A percentile compares a stretch with the other conserved stretches of the same genome.
Conservation (phyloP, 2,329 filamentous ascomycete genomes). For the Raffaelea arxii region DNA sequence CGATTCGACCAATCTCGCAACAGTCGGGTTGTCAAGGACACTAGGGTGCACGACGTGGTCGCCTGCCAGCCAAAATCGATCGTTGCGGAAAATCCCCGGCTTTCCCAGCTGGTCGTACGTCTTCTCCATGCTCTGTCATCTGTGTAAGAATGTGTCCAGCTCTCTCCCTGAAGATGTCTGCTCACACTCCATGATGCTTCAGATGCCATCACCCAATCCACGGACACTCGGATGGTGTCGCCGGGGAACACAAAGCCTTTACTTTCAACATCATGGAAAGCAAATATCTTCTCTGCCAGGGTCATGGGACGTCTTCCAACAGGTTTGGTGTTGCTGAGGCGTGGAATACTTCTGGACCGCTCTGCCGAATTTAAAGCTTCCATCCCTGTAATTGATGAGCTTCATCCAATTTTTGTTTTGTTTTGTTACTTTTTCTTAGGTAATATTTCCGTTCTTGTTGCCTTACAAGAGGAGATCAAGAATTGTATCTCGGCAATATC, state of each 20-base stretch:
- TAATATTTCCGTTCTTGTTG: no score
- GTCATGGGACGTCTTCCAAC: constrained; percentile 22
- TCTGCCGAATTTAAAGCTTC: neutral
- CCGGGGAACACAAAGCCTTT: constrained; percentile 21
- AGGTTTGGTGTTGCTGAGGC: neutral
- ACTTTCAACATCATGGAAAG: constrained; percentile 26
- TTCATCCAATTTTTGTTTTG: neutral
- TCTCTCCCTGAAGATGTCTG: neutral
- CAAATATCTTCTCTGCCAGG: constrained; percentile 34
- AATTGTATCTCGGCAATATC: neutral
- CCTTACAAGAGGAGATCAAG: neutral
- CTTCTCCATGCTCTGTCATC: constrained; percentile 25
- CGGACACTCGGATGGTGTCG: constrained; percentile 28
- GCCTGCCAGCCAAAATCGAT: constrained; percentile 38
- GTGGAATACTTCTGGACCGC: neutral
- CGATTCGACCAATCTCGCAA: constrained; percentile 25
- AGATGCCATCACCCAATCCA: constrained; percentile 36
- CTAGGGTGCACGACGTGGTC: constrained; percentile 39
- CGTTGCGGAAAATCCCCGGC: constrained; percentile 36
- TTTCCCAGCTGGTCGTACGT: constrained; percentile 28
- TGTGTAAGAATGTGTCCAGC: neutral
- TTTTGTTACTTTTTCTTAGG: neutral
- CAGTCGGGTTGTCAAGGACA: constrained; percentile 23
- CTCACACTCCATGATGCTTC: constrained; percentile 27
- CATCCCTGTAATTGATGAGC: neutral